Base-by-base conservation (phyloP, 2,329 filamentous ascomycete genomes). In the Tolypocladium album region DNA sequence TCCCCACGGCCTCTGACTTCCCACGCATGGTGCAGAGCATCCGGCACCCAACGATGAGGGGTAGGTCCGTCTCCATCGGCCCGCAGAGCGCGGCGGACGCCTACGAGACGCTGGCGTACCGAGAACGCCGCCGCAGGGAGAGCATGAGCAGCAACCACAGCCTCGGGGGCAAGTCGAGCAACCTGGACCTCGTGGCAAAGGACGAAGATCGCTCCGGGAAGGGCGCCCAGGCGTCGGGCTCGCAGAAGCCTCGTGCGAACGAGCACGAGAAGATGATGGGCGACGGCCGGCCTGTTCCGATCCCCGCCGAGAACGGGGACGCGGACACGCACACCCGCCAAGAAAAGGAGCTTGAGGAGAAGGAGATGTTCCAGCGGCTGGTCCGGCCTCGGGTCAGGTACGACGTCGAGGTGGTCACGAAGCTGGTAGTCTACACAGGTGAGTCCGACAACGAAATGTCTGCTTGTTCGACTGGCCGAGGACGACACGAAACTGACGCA, bases 381-480 rank as follows among this genome's bases (percentile, higher is more conserved):
- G 87, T 92, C 64, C 90, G 88, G 75, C 92, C 94, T 56, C 85
- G 94, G 65, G 92, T 97, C 61, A 82, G 92, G 67, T 99, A 97
- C 70, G 94, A 99, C 74, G 93, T 97, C n/a, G 94, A 99, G 74
- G 93, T 99, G 45, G 89, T 99, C 43, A 97, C 94, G 6, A 97
- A 97, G 76, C 75, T 99, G 62, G 89, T 99, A 67, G 91, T 99
- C 31, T 99, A 99, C 76, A 83, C 88, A 61, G 94, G 93, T 91
- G 76, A 74, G 86, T 9, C 38, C 27, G 20, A 27, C 17, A 20
- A 8, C 8, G 42, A 4, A n/a, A n/a, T 2, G 22, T 45, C 55
- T 17, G 3, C 36, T 24, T 27, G 2, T 4, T 22, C 4, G 40
- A 17, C 22, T 55, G 58, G 53, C 50, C 58, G 38, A 60, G 27